These are phyloP conservation scores for Triangularia verruculosa DNA, from an alignment of 2,329 filamentous ascomycete species.

Conservation along the genomic window DNA sequence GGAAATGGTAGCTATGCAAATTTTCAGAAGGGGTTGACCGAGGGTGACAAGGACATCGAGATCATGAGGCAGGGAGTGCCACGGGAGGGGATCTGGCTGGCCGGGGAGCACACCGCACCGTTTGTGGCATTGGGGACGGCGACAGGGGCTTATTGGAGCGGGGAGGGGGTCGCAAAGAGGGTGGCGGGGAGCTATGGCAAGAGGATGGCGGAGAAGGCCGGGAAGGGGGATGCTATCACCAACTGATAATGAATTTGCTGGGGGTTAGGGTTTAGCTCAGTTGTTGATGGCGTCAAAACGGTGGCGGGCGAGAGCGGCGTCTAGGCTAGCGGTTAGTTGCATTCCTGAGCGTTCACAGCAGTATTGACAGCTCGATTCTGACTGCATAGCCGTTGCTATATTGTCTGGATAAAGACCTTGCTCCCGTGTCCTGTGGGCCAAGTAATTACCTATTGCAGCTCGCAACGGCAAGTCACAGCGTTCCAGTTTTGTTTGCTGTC, in stretches of 20 bases:
- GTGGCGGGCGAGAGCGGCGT: neutral
- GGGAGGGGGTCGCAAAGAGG: slow-evolving; percentile 70
- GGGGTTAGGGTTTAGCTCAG: neutral
- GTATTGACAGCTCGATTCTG: neutral
- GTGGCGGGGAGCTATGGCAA: slow-evolving; percentile 37
- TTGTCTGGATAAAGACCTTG: too few relatives aligned
- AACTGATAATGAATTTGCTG: neutral
- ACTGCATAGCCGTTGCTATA: neutral
- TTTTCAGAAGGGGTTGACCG: slow-evolving; percentile 71
- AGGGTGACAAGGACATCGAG: slow-evolving; percentile 70
- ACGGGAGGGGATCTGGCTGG: slow-evolving; percentile 73
- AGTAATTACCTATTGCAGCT: neutral
- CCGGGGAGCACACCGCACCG: slow-evolving; percentile 86
- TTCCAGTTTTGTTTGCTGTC: neutral
- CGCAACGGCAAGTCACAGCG: slow-evolving; percentile 3
- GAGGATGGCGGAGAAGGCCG: neutral
- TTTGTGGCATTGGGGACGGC: slow-evolving; percentile 86
- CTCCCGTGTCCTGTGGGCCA: too few relatives aligned
- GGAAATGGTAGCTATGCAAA: slow-evolving; percentile 83
- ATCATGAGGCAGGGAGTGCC: slow-evolving; percentile 60
- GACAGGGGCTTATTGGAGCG: slow-evolving; percentile 90
- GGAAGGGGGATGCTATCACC: neutral
- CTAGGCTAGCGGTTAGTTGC: neutral
- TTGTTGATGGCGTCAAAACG: neutral
- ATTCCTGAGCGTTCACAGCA: neutral